Evolutionary conservation across 805 yeast genomes (phyloP), one percentile per base, ranked within the genome.

Genomic region (Pichia manshurica): DNA sequence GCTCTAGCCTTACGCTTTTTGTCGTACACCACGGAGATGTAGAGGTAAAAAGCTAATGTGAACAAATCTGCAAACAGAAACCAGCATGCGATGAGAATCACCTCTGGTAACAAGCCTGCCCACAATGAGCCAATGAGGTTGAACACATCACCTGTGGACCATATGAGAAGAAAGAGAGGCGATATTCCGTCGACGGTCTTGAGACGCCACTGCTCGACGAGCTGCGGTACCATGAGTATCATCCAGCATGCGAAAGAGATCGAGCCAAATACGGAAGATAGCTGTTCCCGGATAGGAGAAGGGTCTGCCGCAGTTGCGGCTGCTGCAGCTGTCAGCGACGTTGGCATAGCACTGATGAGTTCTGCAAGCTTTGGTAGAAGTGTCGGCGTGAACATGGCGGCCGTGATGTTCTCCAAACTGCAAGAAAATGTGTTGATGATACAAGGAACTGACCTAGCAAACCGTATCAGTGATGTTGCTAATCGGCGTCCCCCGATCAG

Each of bases 231-330:
- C 49, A 85, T 72, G 36, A 85, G 65, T 13, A 85, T 89, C 12
- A 86, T 73, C 89, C 90, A 86, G 62, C 91, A 82, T 0, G 91
- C 88, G 37, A 85, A 71, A 62, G 82, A 77, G 8, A 84, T 74
- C 12, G 87, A 80, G 2, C 91, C 91, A 61, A 81, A 73, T 3
- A 82, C 66, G 2, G 86, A 85, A 3, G 87, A 78, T 25, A 79
- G 63, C 15, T 73, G 69, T 29, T 64, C 61, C 46, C 83, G 63
- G 54, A 68, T 53, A 6, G 62, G 60, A 0, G 67, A 63, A 58
- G 12, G 45, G 6, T 17, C 21, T 15, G 15, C 22, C 4, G 42
- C 23, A 15, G 28, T n/a, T 16, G n/a, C n/a, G 13, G 29, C 32
- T 29, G 36, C 16, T 33, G 36, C 36, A 7, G 36, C 36, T n/a